A percentile compares a stretch with the other conserved stretches of the same genome.
phyloP scores from a whole-genome alignment of 495 filamentous ascomycete species.

The Umbilicaria muhlenbergii region DNA sequence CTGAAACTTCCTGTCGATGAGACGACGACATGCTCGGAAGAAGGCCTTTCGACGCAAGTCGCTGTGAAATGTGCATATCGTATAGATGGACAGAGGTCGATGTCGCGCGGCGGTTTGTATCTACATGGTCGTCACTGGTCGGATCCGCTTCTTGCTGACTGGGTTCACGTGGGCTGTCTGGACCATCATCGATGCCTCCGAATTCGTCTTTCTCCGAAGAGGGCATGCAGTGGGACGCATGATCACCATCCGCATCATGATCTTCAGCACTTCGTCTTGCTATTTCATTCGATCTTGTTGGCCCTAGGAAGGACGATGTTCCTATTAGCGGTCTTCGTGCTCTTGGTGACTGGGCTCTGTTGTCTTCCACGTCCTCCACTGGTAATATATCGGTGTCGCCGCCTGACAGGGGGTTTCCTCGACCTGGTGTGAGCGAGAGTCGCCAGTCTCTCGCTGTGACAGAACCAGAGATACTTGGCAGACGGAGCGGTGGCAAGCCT shows the following conservation, averaged over 20 bases:
- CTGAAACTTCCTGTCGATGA: not conserved
- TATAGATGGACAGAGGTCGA: constrained; percentile 6
- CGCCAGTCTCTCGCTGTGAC: not conserved
- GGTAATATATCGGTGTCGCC: too few relatives aligned
- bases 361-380: too few relatives aligned
- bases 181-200: constrained; percentile 6
- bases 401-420: too few relatives aligned
- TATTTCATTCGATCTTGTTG: too few relatives aligned
- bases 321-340: too few relatives aligned
- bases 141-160: not conserved
- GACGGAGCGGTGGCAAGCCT: not conserved
- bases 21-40: constrained; percentile 2
- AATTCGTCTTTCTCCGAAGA: constrained; percentile 1
- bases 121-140: too few relatives aligned
- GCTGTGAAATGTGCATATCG: constrained; percentile 9
- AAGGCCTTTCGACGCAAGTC: constrained; percentile 4
- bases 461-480: not conserved
- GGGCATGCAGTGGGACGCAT: too few relatives aligned
- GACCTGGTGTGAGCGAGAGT: not conserved
- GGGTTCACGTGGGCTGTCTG: constrained; percentile 2
- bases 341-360: too few relatives aligned
- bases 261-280: too few relatives aligned
- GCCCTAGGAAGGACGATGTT: too few relatives aligned
- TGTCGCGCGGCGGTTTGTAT: too few relatives aligned
- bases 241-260: too few relatives aligned